phyloP scores from a whole-genome alignment of 129 eudicot genomes.

The Kitagawia praeruptora region DNA sequence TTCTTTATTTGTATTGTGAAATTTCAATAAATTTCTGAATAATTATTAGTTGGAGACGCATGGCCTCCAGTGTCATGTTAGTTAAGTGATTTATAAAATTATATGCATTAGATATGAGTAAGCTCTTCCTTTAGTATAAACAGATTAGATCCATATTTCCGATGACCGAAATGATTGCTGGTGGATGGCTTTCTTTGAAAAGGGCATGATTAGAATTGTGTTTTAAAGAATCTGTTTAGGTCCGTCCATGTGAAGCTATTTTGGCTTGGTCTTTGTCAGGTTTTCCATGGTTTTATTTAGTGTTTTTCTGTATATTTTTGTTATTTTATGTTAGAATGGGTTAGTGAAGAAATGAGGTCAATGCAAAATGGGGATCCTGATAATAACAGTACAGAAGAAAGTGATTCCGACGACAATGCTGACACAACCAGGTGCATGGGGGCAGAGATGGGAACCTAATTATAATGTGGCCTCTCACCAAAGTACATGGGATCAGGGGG shows the following conservation, averaged over 20 bases:
- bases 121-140: background rate
- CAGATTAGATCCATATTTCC: background rate
- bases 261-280: background rate
- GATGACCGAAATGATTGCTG: background rate
- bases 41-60: background rate
- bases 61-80: background rate
- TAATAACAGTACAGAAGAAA: conserved; percentile 35
- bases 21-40: background rate
- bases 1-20: background rate
- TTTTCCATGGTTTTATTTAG: too few relatives aligned
- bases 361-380: conserved; percentile 25
- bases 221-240: background rate
- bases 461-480: conserved; percentile 25
- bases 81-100: background rate
- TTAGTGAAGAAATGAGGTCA: conserved; percentile 15
- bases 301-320: too few relatives aligned
- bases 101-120: background rate
- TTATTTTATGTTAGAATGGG: conserved; percentile 15
- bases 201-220: background rate
- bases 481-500: conserved; percentile 30
- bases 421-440: conserved; percentile 20
- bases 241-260: background rate
- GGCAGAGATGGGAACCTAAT: conserved; percentile 37
- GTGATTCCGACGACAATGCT: conserved; percentile 42
- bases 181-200: background rate